Conservation (phyloP, 495 filamentous ascomycete genomes). For the Baudoinia panamericana region DNA sequence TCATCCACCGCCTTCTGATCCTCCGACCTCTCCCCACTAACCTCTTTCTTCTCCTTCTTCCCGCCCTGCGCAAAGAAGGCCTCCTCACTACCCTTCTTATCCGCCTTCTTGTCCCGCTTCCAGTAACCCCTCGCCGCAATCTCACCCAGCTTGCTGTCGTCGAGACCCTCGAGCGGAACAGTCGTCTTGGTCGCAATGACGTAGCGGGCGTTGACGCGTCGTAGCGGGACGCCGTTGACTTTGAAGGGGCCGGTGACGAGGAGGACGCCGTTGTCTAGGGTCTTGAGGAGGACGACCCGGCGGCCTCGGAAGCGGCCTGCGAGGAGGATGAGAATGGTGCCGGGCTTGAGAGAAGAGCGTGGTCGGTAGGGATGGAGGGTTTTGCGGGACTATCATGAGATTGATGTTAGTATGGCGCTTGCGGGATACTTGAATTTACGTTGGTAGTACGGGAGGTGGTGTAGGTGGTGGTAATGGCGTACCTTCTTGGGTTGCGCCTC, state of each 20-base stretch:
- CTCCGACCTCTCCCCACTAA: conserved; percentile 71
- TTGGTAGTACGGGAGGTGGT: no score
- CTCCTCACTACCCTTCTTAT: conserved; percentile 87
- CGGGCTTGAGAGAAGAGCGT: conserved; percentile 77
- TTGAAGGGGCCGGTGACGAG: conserved; percentile 99
- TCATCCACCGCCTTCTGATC: conserved; percentile 98
- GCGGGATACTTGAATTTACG: no score
- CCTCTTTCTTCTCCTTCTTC: conserved; percentile 95
- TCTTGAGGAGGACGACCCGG: conserved; percentile 97
- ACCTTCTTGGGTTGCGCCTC: conserved; percentile 86
- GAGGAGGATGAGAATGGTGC: conserved; percentile 92
- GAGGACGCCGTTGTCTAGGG: conserved; percentile 89
- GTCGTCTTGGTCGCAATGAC: conserved; percentile 92
- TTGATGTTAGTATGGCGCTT: conserved; percentile 8
- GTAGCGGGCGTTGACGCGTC: conserved; percentile 96
- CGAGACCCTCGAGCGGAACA: conserved; percentile 73
- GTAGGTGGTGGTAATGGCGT: conserved; percentile 26
- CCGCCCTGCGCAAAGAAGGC: conserved; percentile 96
- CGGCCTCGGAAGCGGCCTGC: conserved; percentile 99
- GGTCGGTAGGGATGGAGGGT: conserved; percentile 69
- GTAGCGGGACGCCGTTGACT: conserved; percentile 97
- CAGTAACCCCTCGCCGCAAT: conserved; percentile 78
- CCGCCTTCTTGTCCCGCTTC: conserved; percentile 77
- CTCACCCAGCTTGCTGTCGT: conserved; percentile 73
- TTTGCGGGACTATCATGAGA: conserved; percentile 76